A percentile compares a stretch with the other conserved stretches of the same genome.
These are phyloP conservation scores for Prototheca cutis DNA, from an alignment of 163 green algal species.

Conservation along the genomic window DNA sequence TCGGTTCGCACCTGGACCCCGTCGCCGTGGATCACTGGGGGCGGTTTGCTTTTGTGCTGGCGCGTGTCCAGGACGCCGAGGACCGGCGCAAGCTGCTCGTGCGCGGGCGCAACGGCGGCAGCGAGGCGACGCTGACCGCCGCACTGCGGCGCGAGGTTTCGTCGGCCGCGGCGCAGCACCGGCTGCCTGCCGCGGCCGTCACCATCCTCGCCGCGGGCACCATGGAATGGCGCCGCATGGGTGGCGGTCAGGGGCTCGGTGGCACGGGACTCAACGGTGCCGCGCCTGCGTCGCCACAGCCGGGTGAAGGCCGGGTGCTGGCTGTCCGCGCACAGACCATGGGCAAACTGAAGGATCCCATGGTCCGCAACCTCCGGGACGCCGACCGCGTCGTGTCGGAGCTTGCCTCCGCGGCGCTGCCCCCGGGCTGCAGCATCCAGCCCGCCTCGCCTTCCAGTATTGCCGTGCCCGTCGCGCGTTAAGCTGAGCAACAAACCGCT, in stretches of 20 bases:
- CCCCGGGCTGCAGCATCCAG: background rate
- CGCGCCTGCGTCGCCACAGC: too few species aligned
- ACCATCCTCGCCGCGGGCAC: constrained; percentile 31
- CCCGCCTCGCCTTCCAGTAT: background rate
- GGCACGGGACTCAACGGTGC: too few species aligned
- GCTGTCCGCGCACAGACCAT: constrained; percentile 9
- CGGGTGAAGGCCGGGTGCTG: constrained; percentile 20
- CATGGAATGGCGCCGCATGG: constrained; percentile 35
- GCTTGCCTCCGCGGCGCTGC: constrained; percentile 5
- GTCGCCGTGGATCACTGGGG: constrained; percentile 35
- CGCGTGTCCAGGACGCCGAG: constrained; percentile 20
- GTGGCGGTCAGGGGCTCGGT: too few species aligned
- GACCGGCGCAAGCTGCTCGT: constrained; percentile 33
- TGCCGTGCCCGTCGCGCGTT: too few species aligned
- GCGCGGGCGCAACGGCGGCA: constrained; percentile 24
- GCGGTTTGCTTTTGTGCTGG: constrained; percentile 38
- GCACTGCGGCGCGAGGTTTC: constrained; percentile 20
- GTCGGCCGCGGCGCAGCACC: background rate
- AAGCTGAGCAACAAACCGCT: too few species aligned
- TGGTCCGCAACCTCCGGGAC: constrained; percentile 16
- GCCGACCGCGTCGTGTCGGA: constrained; percentile 18
- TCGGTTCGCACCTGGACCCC: constrained; percentile 25
- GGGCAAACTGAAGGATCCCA: constrained; percentile 10
- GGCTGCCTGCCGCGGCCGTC: constrained; percentile 16
- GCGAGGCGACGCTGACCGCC: constrained; percentile 13